Percentiles rank a stretch among this genome's conserved stretches.
phyloP scores from a whole-genome alignment of 2,329 filamentous ascomycete species.

The Exophiala viscosa region DNA sequence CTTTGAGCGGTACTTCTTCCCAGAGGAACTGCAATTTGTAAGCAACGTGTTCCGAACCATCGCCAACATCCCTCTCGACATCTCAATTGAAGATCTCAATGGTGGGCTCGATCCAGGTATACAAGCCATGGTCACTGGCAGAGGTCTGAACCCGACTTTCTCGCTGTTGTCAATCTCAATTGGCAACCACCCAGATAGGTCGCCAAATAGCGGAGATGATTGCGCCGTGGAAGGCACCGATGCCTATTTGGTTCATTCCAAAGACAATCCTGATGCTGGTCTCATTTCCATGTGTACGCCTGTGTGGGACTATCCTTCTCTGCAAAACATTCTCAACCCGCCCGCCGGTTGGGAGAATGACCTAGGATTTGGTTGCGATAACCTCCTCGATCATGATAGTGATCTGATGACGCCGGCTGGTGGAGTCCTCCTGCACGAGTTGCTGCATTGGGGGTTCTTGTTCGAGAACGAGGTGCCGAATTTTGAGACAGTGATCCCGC shows the following conservation, averaged over 20 bases:
- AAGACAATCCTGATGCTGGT: background rate
- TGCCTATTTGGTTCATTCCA: background rate
- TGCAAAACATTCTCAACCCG: background rate
- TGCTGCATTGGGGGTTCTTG: conserved; percentile 2
- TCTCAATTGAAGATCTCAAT: background rate
- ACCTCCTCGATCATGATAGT: background rate
- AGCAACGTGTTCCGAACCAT: conserved; percentile 9
- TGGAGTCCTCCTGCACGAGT: conserved; percentile 4
- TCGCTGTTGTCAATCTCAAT: background rate
- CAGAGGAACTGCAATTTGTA: conserved; percentile 5
- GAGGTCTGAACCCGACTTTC: background rate
- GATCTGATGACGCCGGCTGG: conserved; percentile 1
- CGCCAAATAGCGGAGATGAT: background rate
- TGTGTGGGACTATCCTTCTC: background rate
- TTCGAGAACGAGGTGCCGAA: background rate
- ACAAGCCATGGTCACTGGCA: background rate
- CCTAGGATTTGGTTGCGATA: conserved; percentile 3
- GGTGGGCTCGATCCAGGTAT: background rate
- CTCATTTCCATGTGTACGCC: background rate
- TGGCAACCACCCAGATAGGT: background rate
- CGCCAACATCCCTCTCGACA: conserved; percentile 10
- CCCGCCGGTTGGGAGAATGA: background rate
- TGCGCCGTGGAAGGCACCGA: background rate
- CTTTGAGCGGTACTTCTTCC: conserved; percentile 7
- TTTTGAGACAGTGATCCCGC: background rate